Evolutionary conservation across 2,329 filamentous ascomycete species (phyloP), one percentile per base, ranked within the genome.

Genomic region (Trichoderma koningiopsis): DNA sequence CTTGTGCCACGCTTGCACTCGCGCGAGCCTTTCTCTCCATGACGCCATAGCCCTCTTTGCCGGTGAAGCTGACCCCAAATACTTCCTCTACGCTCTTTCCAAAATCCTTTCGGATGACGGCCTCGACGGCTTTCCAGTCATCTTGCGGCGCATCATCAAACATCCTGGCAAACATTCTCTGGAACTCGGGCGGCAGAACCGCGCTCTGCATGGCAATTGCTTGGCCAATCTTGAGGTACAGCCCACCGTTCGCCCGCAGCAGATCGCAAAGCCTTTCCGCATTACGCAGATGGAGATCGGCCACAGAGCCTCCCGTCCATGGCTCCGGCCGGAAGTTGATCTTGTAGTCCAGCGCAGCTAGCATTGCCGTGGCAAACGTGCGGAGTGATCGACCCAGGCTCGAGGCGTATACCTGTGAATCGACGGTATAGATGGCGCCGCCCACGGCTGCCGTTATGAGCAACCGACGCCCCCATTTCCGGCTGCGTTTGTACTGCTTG

Each of bases 191-290:
- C 31, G 96, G 96, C 71, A 99, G 82, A 31, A 98, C 90, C 0
- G 95, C 95, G 73, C 92, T 95, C 84, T 99, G 96, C 96, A 98
- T 98, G 16, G 95, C 96, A 73, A 99, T 95, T 5, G 96, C 96
- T 84, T 99, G 96, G 0, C 96, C 96, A 70, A 99, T 97, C 85
- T 99, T 99, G 77, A 98, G 85, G 77, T 98, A 99, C 22, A 99
- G 81, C 0, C 96, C 96, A 70, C 96, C 95, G 85, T 99, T 99
- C 68, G 88, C 83, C 31, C 92, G 87, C 73, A 98, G 85, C 71
- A 99, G 82, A 35, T 95, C 86, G 71, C 93, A 97, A 47, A 98
- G 83, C 31, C 92, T 86, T 81, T 94, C 89, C 0, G 96, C 96
- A 77, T 92, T 97, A 71, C 96, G 90, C 47, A 86, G 83, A 80